Base-by-base conservation (phyloP, 805 yeast species). In the Komagataella phaffii region DNA sequence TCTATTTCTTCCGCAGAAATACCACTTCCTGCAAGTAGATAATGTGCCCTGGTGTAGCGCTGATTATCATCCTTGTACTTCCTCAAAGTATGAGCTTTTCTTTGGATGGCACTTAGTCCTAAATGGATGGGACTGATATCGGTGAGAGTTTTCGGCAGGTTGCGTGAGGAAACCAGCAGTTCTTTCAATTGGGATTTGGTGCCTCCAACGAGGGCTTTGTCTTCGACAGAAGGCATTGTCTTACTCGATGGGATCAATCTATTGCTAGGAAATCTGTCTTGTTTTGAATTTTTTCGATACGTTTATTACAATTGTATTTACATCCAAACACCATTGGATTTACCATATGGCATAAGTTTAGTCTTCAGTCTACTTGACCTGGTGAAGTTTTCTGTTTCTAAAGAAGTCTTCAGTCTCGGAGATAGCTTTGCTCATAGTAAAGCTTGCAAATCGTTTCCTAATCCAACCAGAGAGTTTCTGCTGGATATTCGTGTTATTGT, bases 21-120 rank as follows among this genome's bases (percentile, higher is more conserved):
- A 1, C 97, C 97, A 60, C 91, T 84, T 1, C 90, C 86, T 5
- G 96, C 96, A 47, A 91, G 70, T 45, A 93, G 69, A 64, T 93
- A 93, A 62, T 93, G 98, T 1, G 87, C 93, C 59, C 81, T 83
- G 2, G 88, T 83, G 59, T 69, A 75, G 3, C 71, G 73, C 46
- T 68, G 64, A 7, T 59, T 57, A 47, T 70, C 69, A 12, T 63
- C 59, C 17, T 62, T 61, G 44, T 71, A 74, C 52, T 72, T 75
- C 52, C 88, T 72, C 59, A 83, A 69, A 48, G 72, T 76, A 51
- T 71, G 72, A 0, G 91, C 82, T 54, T 83, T 78, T 58, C 80
- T 77, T 58, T 80, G 81, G 61, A 91, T 78, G 69, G 90, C 97
- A 54, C 75, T 76, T 52, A 89, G 74, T 19, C 95, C 87, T 55